These are phyloP conservation scores for Dissophora ornata DNA, from an alignment of 192 early-diverging fungal species.

Conservation along the genomic window DNA sequence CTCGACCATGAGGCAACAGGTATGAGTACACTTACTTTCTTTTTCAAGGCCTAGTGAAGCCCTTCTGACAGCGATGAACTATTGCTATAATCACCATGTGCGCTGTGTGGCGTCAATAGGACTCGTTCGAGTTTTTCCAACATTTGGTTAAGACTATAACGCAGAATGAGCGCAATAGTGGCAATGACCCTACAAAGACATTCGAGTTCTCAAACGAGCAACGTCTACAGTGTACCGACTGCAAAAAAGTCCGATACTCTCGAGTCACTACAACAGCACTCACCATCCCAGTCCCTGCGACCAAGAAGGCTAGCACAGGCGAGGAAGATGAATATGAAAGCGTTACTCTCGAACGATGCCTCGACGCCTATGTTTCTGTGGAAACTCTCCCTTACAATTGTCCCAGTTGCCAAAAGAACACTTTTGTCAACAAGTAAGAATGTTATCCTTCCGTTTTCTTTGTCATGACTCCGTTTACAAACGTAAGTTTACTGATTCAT, in stretches of 20 bases:
- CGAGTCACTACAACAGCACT: constrained; percentile 61
- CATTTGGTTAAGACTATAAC: constrained; percentile 79
- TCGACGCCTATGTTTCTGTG: constrained; percentile 65
- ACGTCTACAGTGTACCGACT: constrained; percentile 87
- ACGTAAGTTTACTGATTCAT: constrained; percentile 1
- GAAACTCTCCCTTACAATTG: constrained; percentile 74
- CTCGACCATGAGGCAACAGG: constrained; percentile 95
- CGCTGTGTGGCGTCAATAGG: constrained; percentile 62
- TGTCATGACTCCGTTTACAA: not conserved
- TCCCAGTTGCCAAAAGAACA: constrained; percentile 68
- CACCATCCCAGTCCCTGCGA: constrained; percentile 79
- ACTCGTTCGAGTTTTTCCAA: constrained; percentile 94
- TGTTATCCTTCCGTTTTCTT: not conserved
- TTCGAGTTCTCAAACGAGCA: constrained; percentile 88
- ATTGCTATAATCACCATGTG: no score
- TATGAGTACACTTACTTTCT: constrained; percentile 19
- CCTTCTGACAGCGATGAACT: no score
- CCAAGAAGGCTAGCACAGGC: constrained; percentile 37
- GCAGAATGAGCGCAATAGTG: constrained; percentile 77
- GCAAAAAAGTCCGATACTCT: constrained; percentile 85
- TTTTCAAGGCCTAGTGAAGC: no score
- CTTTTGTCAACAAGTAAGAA: constrained; percentile 67
- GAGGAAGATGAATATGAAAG: constrained; percentile 60
- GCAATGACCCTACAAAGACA: constrained; percentile 76
- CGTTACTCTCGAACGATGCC: constrained; percentile 73